Conservation (phyloP, 2,329 filamentous ascomycete species). For the Alternaria metachromatica region DNA sequence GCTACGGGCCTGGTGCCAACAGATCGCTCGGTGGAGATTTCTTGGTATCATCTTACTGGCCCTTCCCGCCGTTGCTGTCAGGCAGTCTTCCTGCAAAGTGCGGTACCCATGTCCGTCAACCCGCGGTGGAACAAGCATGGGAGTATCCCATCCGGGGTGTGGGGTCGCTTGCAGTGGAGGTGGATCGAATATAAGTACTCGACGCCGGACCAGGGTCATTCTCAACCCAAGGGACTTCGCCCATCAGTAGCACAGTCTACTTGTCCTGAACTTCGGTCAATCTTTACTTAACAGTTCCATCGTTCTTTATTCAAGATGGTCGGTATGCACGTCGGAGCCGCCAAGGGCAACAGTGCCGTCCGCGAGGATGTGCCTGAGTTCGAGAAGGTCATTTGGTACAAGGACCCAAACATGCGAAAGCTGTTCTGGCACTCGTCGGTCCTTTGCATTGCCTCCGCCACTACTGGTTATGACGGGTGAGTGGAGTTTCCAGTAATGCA, state of each 20-base stretch:
- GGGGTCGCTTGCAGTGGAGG: constrained; percentile 3
- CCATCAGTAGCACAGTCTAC: constrained; percentile 18
- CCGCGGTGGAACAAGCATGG: constrained; percentile 5
- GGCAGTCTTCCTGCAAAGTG: constrained; percentile 19
- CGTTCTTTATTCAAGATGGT: constrained; percentile 14
- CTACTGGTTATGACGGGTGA: constrained; percentile 64
- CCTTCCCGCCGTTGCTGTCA: constrained; percentile 13
- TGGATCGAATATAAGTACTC: constrained; percentile 27
- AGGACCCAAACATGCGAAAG: constrained; percentile 62
- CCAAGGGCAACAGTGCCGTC: constrained; percentile 37
- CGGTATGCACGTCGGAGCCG: constrained; percentile 20
- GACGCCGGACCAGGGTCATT: constrained; percentile 11
- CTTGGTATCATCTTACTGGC: constrained; percentile 25
- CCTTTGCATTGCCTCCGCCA: constrained; percentile 62
- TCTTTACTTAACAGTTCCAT: not conserved
- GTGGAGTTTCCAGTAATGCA: constrained; percentile 7
- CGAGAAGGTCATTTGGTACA: constrained; percentile 60
- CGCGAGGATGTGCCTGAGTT: constrained; percentile 59
- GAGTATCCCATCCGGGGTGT: not conserved
- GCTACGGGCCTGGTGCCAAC: constrained; percentile 31
- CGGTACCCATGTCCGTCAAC: constrained; percentile 24
- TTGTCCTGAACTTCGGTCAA: not conserved
- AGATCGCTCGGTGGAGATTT: constrained; percentile 24
- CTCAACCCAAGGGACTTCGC: constrained; percentile 20
- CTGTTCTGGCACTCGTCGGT: constrained; percentile 61